Evolutionary conservation across 2,329 filamentous ascomycete genomes (phyloP).

Genomic region (Exophiala dermatitidis): DNA sequence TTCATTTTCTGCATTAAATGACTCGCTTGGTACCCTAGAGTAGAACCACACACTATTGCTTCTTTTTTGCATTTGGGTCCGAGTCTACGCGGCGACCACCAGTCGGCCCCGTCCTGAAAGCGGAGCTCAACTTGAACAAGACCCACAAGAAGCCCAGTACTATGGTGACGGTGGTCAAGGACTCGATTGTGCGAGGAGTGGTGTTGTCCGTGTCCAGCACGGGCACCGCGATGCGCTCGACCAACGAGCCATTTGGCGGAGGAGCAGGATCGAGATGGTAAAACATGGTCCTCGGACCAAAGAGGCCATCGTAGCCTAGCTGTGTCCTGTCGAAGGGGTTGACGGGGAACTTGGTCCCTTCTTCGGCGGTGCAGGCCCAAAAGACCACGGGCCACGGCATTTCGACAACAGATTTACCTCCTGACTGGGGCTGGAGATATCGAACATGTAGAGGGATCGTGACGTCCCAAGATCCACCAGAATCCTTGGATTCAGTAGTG

Average conservation of each 20-base stretch:
- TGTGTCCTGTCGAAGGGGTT: constrained; percentile 83
- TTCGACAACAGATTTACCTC: constrained; percentile 40
- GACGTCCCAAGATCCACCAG: constrained; percentile 30
- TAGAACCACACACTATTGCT: neutral
- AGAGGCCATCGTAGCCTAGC: constrained; percentile 78
- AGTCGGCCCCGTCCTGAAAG: neutral
- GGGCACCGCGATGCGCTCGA: constrained; percentile 55
- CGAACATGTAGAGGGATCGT: constrained; percentile 75
- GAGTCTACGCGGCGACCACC: neutral
- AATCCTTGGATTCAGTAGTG: neutral
- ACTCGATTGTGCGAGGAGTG: constrained; percentile 43
- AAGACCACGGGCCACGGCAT: constrained; percentile 78
- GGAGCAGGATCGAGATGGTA: constrained; percentile 63
- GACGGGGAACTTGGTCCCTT: constrained; percentile 54
- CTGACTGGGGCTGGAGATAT: constrained; percentile 58
- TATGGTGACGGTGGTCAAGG: constrained; percentile 54
- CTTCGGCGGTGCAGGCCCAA: constrained; percentile 69
- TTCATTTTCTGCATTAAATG: too few species aligned
- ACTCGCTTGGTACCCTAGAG: too few species aligned
- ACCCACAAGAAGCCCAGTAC: constrained; percentile 63
- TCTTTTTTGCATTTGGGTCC: neutral
- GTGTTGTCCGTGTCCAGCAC: constrained; percentile 53
- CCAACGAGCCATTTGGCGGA: constrained; percentile 33
- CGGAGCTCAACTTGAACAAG: constrained; percentile 48
- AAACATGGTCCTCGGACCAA: constrained; percentile 69